Conservation (phyloP, 805 yeast species). For the Jamesozyma rosinii region DNA sequence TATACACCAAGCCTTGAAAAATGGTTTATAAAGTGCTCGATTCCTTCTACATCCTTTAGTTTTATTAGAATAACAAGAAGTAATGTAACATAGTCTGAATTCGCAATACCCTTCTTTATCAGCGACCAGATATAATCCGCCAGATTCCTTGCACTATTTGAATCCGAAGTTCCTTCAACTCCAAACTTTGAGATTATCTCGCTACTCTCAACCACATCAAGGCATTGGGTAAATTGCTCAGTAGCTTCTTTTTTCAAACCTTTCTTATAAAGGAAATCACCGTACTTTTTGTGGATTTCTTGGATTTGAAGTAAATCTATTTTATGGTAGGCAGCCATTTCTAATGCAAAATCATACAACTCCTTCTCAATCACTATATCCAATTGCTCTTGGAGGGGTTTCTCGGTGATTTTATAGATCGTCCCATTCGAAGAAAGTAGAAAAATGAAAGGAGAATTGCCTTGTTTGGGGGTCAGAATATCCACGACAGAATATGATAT, state of each 20-base stretch:
- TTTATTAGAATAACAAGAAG: constrained; percentile 74
- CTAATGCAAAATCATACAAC: constrained; percentile 61
- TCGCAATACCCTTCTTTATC: constrained; percentile 45
- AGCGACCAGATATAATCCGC: constrained; percentile 56
- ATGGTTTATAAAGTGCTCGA: constrained; percentile 47
- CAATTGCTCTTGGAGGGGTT: constrained; percentile 55
- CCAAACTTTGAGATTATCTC: constrained; percentile 72
- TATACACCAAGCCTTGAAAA: constrained; percentile 24
- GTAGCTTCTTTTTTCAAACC: constrained; percentile 63
- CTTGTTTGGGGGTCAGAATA: constrained; percentile 35
- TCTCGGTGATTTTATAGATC: constrained; percentile 58
- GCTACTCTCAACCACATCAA: constrained; percentile 53
- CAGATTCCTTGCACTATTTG: constrained; percentile 38
- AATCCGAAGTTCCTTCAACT: constrained; percentile 39
- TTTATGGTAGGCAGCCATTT: constrained; percentile 42
- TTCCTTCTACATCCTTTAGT: constrained; percentile 49
- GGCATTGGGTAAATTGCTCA: constrained; percentile 56
- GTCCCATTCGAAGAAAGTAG: constrained; percentile 69
- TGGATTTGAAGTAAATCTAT: constrained; percentile 20
- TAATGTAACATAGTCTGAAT: constrained; percentile 74
- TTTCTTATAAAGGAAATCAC: constrained; percentile 59
- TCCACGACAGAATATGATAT: constrained; percentile 57
- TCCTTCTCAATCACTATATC: constrained; percentile 61
- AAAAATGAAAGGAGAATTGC: constrained; percentile 40
- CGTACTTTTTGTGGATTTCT: constrained; percentile 49